Percentiles rank a stretch among this genome's conserved stretches.
Evolutionary conservation across 768 basidiomycete genomes (phyloP).

Genomic region (Russula earlei): DNA sequence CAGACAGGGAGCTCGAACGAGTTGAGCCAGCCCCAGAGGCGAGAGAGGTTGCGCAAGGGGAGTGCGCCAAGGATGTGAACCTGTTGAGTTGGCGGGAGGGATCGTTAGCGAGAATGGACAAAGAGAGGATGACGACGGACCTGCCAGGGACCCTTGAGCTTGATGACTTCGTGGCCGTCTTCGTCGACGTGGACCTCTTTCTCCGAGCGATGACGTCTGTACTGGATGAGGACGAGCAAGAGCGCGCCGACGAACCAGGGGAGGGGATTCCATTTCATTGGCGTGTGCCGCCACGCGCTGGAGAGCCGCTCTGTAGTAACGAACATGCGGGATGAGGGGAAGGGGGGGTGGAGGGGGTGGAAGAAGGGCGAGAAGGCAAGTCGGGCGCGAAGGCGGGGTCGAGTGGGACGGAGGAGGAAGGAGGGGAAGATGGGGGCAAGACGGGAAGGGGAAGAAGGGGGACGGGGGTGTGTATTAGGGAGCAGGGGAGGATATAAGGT

Average conservation of each 20-base stretch:
- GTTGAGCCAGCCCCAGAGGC: conserved; percentile 94
- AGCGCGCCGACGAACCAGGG: conserved; percentile 85
- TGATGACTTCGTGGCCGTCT: conserved; percentile 72
- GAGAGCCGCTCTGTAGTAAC: conserved; percentile 46
- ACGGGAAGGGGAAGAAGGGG: neutral
- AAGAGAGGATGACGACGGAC: conserved; percentile 35
- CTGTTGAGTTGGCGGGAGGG: conserved; percentile 30
- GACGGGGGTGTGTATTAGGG: too few relatives aligned
- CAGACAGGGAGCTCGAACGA: conserved; percentile 88
- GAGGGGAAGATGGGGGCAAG: too few relatives aligned
- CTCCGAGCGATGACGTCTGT: conserved; percentile 40
- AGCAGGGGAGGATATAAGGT: conserved; percentile 9
- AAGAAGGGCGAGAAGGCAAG: neutral
- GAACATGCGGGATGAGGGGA: conserved; percentile 8
- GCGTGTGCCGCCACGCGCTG: conserved; percentile 76
- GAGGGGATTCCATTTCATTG: conserved; percentile 92
- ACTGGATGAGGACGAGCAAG: conserved; percentile 73
- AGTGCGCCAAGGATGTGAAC: conserved; percentile 96
- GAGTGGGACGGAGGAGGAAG: neutral
- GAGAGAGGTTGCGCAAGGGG: conserved; percentile 90
- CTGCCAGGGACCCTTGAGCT: conserved; percentile 88
- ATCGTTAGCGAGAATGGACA: neutral
- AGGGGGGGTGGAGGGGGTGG: neutral
- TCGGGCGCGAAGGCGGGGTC: neutral
- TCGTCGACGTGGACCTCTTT: conserved; percentile 73